Conservation (phyloP, 164 flowering plant species). For the Magnolia changhungtana region DNA sequence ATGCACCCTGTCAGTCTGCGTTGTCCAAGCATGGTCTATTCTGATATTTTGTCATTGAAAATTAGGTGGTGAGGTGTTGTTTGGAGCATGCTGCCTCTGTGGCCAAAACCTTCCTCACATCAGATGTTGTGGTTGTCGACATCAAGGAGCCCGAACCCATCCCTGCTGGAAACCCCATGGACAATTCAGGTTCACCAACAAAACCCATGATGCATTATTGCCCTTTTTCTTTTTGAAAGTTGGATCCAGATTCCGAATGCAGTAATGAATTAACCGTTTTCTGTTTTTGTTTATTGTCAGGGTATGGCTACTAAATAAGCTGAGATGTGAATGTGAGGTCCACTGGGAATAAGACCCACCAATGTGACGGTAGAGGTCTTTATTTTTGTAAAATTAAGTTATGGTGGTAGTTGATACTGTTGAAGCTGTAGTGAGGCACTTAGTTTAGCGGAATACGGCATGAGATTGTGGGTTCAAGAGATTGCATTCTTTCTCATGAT, state of each 20-base stretch:
- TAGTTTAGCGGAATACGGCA: too few relatives aligned
- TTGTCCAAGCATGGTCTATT: too few relatives aligned
- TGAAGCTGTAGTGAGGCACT: too few relatives aligned
- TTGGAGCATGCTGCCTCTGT: slow-evolving; percentile 92
- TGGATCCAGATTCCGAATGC: neutral
- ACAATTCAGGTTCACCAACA: slow-evolving; percentile 55
- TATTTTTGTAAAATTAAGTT: neutral
- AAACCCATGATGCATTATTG: neutral
- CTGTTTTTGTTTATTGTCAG: neutral
- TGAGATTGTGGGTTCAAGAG: too few relatives aligned
- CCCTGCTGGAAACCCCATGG: slow-evolving; percentile 79
- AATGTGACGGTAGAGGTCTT: neutral
- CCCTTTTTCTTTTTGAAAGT: neutral
- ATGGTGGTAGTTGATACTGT: too few relatives aligned
- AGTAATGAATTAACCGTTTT: neutral
- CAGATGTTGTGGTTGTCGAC: slow-evolving; percentile 87
- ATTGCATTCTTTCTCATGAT: too few relatives aligned
- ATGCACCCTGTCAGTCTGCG: too few relatives aligned
- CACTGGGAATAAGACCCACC: neutral
- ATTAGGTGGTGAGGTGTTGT: slow-evolving; percentile 86
- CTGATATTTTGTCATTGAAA: neutral
- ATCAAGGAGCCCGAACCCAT: slow-evolving; percentile 76
- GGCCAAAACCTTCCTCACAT: slow-evolving; percentile 83
- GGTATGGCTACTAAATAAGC: neutral
- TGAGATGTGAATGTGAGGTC: neutral